Base-by-base conservation (phyloP, 1,284 basidiomycete species). In the Xerocomus nothofagi region DNA sequence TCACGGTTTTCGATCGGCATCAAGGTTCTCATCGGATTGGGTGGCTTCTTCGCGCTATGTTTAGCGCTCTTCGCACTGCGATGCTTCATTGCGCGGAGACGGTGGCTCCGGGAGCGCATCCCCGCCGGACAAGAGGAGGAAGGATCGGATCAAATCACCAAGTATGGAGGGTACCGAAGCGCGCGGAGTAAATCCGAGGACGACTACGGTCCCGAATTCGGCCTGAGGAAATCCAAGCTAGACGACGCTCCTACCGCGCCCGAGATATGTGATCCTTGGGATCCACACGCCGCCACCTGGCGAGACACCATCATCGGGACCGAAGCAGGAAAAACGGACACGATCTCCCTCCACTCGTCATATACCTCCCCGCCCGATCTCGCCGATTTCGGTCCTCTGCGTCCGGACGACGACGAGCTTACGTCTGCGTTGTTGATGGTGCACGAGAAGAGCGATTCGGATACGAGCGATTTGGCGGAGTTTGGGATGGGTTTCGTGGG, bases 31-130 rank as follows among this genome's bases (percentile, higher is more conserved):
- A 70, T 88, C 37, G 79, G 74, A 1, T 66, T 88, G 11, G 53
- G 76, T 2, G 70, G 77, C 1, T 81, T 88, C 66, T 73, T 86
- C 50, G 78, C 56, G 6, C 59, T 85, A 0, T 85, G 80, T 50
- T 58, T 74, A 15, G 56, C 61, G 7, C 66, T 87, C 20, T 88
- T 87, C 57, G 72, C 65, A 0, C 20, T 76, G 29, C 66, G 84
- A 18, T 86, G 77, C 73, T 69, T 76, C 42, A 36, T 78, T 43
- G 63, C 71, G 41, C 70, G 75, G 39, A 70, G 77, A 44, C 64
- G 66, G 51, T 72, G 61, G 51, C n/a, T n/a, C n/a, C 38, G 45
- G 18, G 39, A 39, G 23, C 41, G 43, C 14, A 37, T 36, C 24
- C 38, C 44, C 24, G 33, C 34, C 44, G 60, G 12, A 20, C 53